Conservation (phyloP, 768 basidiomycete species). For the Phanerodontia chrysosporium region DNA sequence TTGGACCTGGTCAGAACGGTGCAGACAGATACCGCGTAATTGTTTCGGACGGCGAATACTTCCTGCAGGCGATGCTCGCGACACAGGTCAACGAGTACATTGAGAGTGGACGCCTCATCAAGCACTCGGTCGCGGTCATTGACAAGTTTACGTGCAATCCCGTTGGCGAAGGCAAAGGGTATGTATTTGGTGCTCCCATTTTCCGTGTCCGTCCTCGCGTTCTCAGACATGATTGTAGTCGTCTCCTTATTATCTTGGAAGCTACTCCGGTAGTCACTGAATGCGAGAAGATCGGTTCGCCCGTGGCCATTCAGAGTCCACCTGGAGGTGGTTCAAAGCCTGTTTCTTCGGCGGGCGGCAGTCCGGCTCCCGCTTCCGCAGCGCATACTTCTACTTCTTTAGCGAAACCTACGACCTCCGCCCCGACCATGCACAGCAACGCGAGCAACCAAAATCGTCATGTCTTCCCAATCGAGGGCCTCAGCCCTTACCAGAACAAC, state of each 20-base stretch:
- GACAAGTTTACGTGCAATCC: slow-evolving; percentile 78
- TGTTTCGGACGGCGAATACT: slow-evolving; percentile 84
- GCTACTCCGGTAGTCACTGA: slow-evolving; percentile 51
- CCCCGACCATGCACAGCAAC: neutral
- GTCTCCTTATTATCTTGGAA: slow-evolving; percentile 78
- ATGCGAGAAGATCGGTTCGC: slow-evolving; percentile 74
- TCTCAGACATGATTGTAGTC: slow-evolving; percentile 26
- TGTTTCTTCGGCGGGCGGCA: slow-evolving; percentile 23
- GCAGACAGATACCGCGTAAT: slow-evolving; percentile 73
- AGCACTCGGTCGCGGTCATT: slow-evolving; percentile 64
- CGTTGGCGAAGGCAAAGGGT: slow-evolving; percentile 78
- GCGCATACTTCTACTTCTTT: slow-evolving; percentile 1
- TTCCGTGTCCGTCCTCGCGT: neutral
- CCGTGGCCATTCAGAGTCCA: slow-evolving; percentile 31
- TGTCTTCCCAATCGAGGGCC: slow-evolving; percentile 84
- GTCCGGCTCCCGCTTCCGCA: slow-evolving; percentile 19
- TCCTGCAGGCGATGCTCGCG: slow-evolving; percentile 91
- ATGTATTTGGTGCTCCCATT: slow-evolving; percentile 7
- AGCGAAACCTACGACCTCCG: neutral
- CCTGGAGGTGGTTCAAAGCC: slow-evolving; percentile 25
- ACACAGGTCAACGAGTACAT: slow-evolving; percentile 83
- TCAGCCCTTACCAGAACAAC: slow-evolving; percentile 96
- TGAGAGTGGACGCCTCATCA: slow-evolving; percentile 54
- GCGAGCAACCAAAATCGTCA: neutral
- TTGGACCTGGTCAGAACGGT: slow-evolving; percentile 37